Base-by-base conservation (phyloP, 192 early-diverging fungal genomes). In the Coemansia sp. region DNA sequence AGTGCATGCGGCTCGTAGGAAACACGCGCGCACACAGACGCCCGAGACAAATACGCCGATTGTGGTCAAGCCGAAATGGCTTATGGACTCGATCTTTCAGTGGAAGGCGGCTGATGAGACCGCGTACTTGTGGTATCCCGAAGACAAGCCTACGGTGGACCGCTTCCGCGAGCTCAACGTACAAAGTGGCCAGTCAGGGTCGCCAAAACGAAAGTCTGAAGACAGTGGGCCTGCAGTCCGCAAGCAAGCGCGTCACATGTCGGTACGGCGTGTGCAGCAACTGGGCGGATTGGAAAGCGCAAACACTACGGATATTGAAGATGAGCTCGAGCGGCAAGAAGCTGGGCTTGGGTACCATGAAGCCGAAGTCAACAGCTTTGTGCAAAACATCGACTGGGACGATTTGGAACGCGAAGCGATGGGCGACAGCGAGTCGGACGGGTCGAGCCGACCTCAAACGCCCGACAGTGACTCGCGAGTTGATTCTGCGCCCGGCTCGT, bases 51-150 rank as follows among this genome's bases (percentile, higher is more conserved):
- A 66, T 49, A 65, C 9, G 70, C 76, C 76, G 0, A 70, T 79
- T 14, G 65, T 81, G 4, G 76, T 70, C 51, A 70, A 58, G 21
- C 62, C 59, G 22, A 72, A 63, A 21, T 83, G 89, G 93, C 81
- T 96, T 29, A 66, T 85, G 15, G 86, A 94, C 58, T 90, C 88
- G 14, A 86, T 90, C 4, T 70, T 72, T 22, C 82, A 84, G 15
- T 96, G 92, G 91, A 66, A 82, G 48, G 69, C 87, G 19, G 72
- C 90, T 29, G 86, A 90, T 17, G 94, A 96, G 72, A 62, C 70
- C 0, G 32, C 63, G 1, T 95, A 94, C 60, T 45, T 85, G 48
- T 79, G 69, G 76, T 75, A 70, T 32, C 32, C 35, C 3, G 72
- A 80, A 32, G 73, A 80, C 57, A 52, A 45, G 58, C 63, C 57